These are phyloP conservation scores for Mycena epipterygia DNA, from an alignment of 768 basidiomycete genomes.

Conservation along the genomic window DNA sequence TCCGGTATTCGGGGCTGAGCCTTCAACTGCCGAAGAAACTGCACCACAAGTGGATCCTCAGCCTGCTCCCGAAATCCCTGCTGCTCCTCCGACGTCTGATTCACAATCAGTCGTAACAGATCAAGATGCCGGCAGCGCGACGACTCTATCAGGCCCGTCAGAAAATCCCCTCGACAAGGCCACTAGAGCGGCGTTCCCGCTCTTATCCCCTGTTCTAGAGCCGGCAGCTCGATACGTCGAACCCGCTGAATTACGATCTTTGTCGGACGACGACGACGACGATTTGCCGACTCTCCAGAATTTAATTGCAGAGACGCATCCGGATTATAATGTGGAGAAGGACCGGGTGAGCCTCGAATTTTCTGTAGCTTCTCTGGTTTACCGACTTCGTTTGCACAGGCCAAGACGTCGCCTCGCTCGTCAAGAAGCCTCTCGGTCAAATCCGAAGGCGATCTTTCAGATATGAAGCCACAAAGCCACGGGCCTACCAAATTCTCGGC, in stretches of 20 bases:
- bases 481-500: not conserved
- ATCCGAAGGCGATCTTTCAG: not conserved
- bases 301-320: conserved; percentile 19
- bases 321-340: not conserved
- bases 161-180: not conserved
- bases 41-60: not conserved
- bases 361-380: not conserved
- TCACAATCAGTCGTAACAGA: not conserved
- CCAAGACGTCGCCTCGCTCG: not conserved
- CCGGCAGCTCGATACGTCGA: not conserved
- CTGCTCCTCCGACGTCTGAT: not conserved
- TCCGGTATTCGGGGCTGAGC: not conserved
- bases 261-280: conserved; percentile 16
- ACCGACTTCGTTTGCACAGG: not conserved
- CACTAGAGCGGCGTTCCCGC: not conserved
- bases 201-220: conserved; percentile 1
- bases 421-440: not conserved
- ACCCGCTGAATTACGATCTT: not conserved
- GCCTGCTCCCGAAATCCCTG: not conserved
- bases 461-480: not conserved
- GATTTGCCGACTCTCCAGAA: conserved; percentile 6
- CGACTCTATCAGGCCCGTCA: not conserved
- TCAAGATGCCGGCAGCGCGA: not conserved
- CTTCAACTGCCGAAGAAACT: not conserved
- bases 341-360: not conserved